Evolutionary conservation across 768 basidiomycete genomes (phyloP), one percentile per base, ranked within the genome.

Genomic region (Rhodosporidiobolus sp.): DNA sequence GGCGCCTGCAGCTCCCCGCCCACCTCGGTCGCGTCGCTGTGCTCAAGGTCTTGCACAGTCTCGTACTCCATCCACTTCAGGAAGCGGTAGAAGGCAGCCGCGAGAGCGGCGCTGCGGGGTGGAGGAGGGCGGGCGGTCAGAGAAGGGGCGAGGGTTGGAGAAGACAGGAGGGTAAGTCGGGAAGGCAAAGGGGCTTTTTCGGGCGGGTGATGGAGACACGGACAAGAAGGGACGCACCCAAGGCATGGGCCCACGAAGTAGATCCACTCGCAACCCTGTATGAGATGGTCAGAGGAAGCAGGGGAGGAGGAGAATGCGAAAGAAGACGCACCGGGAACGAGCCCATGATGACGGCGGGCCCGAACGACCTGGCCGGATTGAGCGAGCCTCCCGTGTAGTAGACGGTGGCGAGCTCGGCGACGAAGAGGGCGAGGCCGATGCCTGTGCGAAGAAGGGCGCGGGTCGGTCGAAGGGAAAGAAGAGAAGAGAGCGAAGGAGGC

Each of bases 371-470:
- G 28, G 52, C 66, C 32, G 66, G 66, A 24, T 67, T 67, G 50
- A 67, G 59, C 5, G 66, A 55, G 30, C 54, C 54, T 55, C 66
- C 66, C 12, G 76, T 77, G 65, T 69, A 77, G 38, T 38, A 55
- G 34, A 69, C 70, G 11, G 66, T 69, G 20, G 74, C 54, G 30
- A 77, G 52, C 45, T 74, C 57, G n/a, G 64, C 70, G 38, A 70
- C 74, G 67, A 80, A 81, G 24, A 80, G 71, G 24, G 81, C 79
- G 16, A 81, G 77, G 67, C 82, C 82, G 64, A 83, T 82, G 63
- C 81, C 81, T 73, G 76, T 80, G 81, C 0, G 82, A 81, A 1
- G 82, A 81, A 52, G 80, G 80, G 72, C 80, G 79, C 55, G 71
- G 74, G 45, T 77, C 72, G 20, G 69, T 59, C 17, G 62, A n/a